Evolutionary conservation across 1,139 yeast genomes (phyloP), one percentile per base, ranked within the genome.

Genomic region (Hansenula sp.): DNA sequence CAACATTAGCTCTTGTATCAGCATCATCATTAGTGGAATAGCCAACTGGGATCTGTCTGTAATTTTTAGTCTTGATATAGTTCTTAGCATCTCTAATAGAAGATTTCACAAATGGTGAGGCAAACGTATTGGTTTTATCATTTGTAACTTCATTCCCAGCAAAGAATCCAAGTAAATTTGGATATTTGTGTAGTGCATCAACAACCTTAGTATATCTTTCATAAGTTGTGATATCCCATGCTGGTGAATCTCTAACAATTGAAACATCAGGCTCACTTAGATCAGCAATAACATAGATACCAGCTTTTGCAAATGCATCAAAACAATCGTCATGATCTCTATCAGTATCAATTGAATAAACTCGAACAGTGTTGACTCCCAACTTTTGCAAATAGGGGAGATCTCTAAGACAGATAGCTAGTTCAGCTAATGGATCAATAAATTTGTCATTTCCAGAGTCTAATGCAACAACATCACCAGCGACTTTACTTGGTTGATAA

Each of bases 131-230:
- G 2, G 63, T 60, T 28, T 55, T 62, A 31, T 75, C 72, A 49
- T 73, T 75, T 12, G 81, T 66, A 12, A 78, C 83, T 58, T 78
- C 83, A 53, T 78, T 77, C 0, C 83, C 84, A 1, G 81, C 82
- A 55, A 78, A 69, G 52, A 75, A 75, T 0, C 84, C 85, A 42
- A 78, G 57, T 2, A 74, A 49, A 50, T 79, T 79, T 21, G 65
- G 54, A 51, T 75, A 78, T 29, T 61, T 56, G 29, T 65, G 66
- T 69, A 78, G 65, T 1, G 71, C 47, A 50, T 77, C 81, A 38
- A 78, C 67, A 2, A 78, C 84, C 7, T 64, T 59, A 42, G 82
- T 73, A 63, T 80, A 82, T 56, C 86, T 72, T 53, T 79, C 74
- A 66, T 79, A 84, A 37, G 88, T 73, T 39, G 77, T 75, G 38